These are phyloP conservation scores for Boletus insuetus DNA, from an alignment of 768 basidiomycete genomes.

Conservation along the genomic window DNA sequence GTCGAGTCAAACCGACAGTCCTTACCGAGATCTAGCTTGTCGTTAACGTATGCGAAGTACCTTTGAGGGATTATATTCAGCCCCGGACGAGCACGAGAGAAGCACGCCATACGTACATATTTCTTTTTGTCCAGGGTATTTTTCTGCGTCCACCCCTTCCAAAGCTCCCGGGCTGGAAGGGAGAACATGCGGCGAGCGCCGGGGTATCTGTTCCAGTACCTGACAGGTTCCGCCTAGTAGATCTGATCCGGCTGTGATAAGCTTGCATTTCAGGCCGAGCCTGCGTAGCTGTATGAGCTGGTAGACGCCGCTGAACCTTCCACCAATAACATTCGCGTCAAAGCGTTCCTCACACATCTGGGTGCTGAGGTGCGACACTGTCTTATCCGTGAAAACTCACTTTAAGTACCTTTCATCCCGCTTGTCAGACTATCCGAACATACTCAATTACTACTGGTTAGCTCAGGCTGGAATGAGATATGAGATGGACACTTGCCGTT, in stretches of 20 bases:
- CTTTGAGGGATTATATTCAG: background rate
- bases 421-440: too few species aligned
- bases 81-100: background rate
- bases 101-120: background rate
- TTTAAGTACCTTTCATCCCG: too few species aligned
- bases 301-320: background rate
- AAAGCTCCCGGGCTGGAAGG: background rate
- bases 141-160: background rate
- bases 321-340: background rate
- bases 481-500: too few species aligned
- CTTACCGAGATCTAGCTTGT: background rate
- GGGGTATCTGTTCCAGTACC: background rate
- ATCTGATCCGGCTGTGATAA: background rate
- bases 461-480: too few species aligned
- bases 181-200: background rate
- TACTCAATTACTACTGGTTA: too few species aligned
- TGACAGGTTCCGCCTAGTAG: background rate
- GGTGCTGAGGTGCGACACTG: too few species aligned
- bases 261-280: background rate
- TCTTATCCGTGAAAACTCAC: too few species aligned
- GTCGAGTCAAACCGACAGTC: background rate
- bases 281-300: background rate
- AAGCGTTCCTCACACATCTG: background rate
- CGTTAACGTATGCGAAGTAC: background rate
- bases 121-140: background rate